Evolutionary conservation across 169 alveolate genomes (phyloP), one percentile per base, ranked within the genome.

Genomic region (Eimeria acervulina): DNA sequence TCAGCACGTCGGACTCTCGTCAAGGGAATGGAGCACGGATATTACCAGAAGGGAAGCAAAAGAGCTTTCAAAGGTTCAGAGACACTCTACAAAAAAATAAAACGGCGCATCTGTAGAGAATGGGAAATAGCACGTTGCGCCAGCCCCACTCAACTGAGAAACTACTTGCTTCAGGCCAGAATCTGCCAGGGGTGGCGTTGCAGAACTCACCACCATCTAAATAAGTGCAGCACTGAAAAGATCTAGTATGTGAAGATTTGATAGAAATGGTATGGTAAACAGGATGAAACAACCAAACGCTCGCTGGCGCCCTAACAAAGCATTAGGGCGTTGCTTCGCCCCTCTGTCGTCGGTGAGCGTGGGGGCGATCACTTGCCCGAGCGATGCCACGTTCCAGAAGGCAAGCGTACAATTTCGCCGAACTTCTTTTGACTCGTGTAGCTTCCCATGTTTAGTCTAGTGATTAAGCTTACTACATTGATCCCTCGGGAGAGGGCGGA

Each of bases 261-360:
- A n/a, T n/a, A n/a, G n/a, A n/a, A n/a, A n/a, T n/a, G n/a, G n/a
- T n/a, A n/a, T n/a, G n/a, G n/a, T n/a, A n/a, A n/a, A n/a, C n/a
- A n/a, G n/a, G n/a, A n/a, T n/a, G n/a, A n/a, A n/a, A n/a, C n/a
- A n/a, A n/a, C n/a, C n/a, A 1, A 33, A 38, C 10, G 17, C 17
- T 33, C 1, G 4, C 0, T 33, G 6, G 10, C 47, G 13, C 19
- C 47, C 13, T 19, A 5, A 13, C 51, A 36, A 68, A 12, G 40
- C 47, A 0, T 4, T 15, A 15, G 81, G 44, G 42, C 0, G 13
- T 13, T 66, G 78, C 78, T 66, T 31, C 23, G 21, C 31, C 2
- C 78, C 81, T 19, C 6, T 10, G 44, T 70, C 81, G 81, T 70
- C 81, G 44, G 44, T 70, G 81, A 36, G 81, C 78, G 78, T 1